A percentile compares a stretch with the other conserved stretches of the same genome.
Evolutionary conservation across 2,329 filamentous ascomycete species (phyloP).

Genomic region (Paraconiothyrium brasiliense): DNA sequence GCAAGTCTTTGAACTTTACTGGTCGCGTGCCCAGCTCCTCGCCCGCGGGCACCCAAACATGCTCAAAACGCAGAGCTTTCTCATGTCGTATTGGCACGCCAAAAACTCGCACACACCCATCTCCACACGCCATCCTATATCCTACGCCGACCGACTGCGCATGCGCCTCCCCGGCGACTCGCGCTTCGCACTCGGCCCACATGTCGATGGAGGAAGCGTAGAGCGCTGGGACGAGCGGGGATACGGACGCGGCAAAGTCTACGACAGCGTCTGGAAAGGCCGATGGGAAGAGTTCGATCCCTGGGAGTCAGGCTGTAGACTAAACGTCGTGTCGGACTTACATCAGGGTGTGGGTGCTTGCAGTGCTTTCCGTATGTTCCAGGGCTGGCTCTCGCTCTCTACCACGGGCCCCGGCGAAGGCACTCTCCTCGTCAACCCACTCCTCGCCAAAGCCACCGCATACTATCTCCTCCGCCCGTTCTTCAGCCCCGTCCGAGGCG

Average conservation of each 20-base stretch:
- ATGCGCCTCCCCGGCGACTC: constrained; percentile 65
- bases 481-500: constrained; percentile 66
- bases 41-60: constrained; percentile 59
- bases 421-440: constrained; percentile 82
- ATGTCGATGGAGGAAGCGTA: constrained; percentile 61
- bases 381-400: constrained; percentile 88
- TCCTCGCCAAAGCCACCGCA: constrained; percentile 77
- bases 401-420: constrained; percentile 77
- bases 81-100: constrained; percentile 61
- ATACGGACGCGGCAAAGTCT: constrained; percentile 71
- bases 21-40: constrained; percentile 58
- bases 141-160: constrained; percentile 60
- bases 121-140: constrained; percentile 57
- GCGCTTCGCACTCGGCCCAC: constrained; percentile 66
- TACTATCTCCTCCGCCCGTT: constrained; percentile 87
- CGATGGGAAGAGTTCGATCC: constrained; percentile 84
- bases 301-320: constrained; percentile 77
- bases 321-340: constrained; percentile 74
- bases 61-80: constrained; percentile 57
- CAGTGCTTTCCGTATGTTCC: constrained; percentile 86
- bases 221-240: constrained; percentile 67
- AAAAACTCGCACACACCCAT: constrained; percentile 54
- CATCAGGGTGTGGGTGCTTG: constrained; percentile 85
- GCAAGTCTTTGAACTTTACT: constrained; percentile 63
- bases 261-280: constrained; percentile 76